A percentile compares a stretch with the other conserved stretches of the same genome.
phyloP scores from a whole-genome alignment of 163 green algal genomes.

The Volvox carteri region DNA sequence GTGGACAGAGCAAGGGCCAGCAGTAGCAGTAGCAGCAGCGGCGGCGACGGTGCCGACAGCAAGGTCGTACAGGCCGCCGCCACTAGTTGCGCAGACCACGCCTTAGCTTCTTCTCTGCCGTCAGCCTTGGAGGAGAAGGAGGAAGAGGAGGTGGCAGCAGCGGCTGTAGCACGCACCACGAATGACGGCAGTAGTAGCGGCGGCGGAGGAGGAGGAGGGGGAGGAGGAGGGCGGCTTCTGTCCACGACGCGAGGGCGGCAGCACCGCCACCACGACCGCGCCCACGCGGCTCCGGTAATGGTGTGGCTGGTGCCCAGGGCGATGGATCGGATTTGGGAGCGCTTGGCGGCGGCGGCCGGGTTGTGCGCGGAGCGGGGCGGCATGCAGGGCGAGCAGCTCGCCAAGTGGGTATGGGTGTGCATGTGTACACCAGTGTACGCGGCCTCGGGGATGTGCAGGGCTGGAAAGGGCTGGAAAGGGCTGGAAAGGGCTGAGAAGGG shows the following conservation, averaged over 20 bases:
- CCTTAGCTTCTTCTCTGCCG: too few relatives aligned
- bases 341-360: constrained; percentile 29
- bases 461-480: too few relatives aligned
- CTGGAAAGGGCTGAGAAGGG: too few relatives aligned
- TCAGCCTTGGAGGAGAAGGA: not conserved
- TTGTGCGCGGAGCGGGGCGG: not conserved
- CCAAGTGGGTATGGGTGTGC: constrained; percentile 36
- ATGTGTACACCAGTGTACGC: not conserved
- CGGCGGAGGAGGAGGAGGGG: not conserved
- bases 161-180: not conserved
- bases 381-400: constrained; percentile 36
- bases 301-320: constrained; percentile 44
- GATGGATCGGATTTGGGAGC: constrained; percentile 43
- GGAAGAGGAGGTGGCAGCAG: not conserved
- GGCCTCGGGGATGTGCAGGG: too few relatives aligned
- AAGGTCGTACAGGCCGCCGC: too few relatives aligned
- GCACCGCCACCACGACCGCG: not conserved
- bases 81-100: too few relatives aligned
- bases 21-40: too few relatives aligned
- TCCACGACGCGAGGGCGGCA: not conserved
- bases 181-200: not conserved
- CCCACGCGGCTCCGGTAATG: not conserved
- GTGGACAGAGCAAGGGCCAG: too few relatives aligned
- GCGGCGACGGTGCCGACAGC: too few relatives aligned
- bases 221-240: not conserved